phyloP scores from a whole-genome alignment of 2,329 filamentous ascomycete species.

The Bipolaris zeicola region DNA sequence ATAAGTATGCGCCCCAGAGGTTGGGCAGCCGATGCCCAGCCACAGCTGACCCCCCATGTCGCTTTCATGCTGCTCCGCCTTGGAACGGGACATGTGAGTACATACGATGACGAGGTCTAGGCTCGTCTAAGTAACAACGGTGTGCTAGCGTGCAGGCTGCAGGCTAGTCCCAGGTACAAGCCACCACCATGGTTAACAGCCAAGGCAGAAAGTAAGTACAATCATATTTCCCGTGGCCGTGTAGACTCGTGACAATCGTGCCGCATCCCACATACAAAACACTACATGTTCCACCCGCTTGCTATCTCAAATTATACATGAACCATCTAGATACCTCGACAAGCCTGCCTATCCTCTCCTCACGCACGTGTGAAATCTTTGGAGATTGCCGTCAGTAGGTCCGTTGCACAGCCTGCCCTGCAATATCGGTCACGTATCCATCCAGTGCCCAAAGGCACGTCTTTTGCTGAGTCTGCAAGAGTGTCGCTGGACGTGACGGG shows the following conservation, averaged over 20 bases:
- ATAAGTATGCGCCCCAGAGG: slow-evolving; percentile 20
- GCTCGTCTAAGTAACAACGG: slow-evolving; percentile 18
- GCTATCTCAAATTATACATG: slow-evolving; percentile 29
- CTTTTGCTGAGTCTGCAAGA: slow-evolving; percentile 5
- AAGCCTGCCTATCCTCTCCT: slow-evolving; percentile 8
- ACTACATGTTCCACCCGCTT: slow-evolving; percentile 19
- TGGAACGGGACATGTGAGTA: slow-evolving; percentile 26
- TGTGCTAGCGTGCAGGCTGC: slow-evolving; percentile 19
- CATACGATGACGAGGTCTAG: slow-evolving; percentile 30
- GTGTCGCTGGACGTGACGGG: slow-evolving; percentile 1
- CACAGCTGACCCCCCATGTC: slow-evolving; percentile 38
- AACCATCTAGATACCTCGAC: slow-evolving; percentile 14
- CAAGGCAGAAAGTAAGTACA: slow-evolving; percentile 9
- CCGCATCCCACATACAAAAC: slow-evolving; percentile 22
- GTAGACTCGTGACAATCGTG: slow-evolving; percentile 37
- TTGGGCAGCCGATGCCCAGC: slow-evolving; percentile 37
- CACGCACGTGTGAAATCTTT: background rate
- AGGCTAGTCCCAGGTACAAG: slow-evolving; percentile 29
- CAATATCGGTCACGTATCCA: background rate
- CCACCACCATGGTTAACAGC: slow-evolving; percentile 13
- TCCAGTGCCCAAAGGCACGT: background rate
- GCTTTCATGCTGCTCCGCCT: slow-evolving; percentile 30
- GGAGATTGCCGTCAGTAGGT: slow-evolving; percentile 8
- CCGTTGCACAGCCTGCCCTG: slow-evolving; percentile 1
- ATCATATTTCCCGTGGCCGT: slow-evolving; percentile 15